Evolutionary conservation across 257 asterid genomes (phyloP).

Genomic region (Penstemon eatonii): DNA sequence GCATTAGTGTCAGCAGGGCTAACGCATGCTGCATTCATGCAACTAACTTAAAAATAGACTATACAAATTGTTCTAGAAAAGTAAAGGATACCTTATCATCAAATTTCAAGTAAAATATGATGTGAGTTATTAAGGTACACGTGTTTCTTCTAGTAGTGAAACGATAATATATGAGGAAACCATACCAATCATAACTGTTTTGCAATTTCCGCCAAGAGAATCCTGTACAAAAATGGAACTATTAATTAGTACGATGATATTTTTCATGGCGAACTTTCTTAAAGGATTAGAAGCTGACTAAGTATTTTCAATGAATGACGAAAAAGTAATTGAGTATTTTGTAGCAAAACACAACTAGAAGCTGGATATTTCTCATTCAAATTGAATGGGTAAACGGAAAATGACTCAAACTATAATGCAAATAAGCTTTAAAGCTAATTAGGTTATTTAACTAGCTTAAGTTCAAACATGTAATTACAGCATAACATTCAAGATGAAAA

Average conservation of each 20-base stretch:
- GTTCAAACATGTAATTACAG: not conserved
- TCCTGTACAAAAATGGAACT: conserved; percentile 53
- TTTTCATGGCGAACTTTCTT: not conserved
- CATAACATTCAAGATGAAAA: not conserved
- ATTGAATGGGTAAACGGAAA: conserved; percentile 6
- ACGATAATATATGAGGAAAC: conserved; percentile 17
- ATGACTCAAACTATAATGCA: not conserved
- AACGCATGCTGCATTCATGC: conserved; percentile 61
- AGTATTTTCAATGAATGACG: not conserved
- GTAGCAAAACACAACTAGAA: conserved; percentile 2
- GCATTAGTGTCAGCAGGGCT: conserved; percentile 98
- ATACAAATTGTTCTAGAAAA: not conserved
- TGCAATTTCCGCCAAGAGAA: conserved; percentile 97
- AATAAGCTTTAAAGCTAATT: conserved; percentile 1
- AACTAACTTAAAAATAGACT: not conserved
- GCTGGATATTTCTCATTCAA: conserved; percentile 9
- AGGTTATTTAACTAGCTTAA: not conserved
- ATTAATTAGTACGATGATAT: conserved; percentile 25
- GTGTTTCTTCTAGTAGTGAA: conserved; percentile 10
- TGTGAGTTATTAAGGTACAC: not conserved
- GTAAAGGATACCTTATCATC: not conserved
- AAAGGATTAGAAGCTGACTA: not conserved
- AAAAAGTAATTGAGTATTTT: not conserved
- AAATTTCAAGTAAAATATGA: not conserved
- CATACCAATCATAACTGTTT: conserved; percentile 97